Conservation (phyloP, 805 yeast genomes). For the Saccharomyces cerevisiae region DNA sequence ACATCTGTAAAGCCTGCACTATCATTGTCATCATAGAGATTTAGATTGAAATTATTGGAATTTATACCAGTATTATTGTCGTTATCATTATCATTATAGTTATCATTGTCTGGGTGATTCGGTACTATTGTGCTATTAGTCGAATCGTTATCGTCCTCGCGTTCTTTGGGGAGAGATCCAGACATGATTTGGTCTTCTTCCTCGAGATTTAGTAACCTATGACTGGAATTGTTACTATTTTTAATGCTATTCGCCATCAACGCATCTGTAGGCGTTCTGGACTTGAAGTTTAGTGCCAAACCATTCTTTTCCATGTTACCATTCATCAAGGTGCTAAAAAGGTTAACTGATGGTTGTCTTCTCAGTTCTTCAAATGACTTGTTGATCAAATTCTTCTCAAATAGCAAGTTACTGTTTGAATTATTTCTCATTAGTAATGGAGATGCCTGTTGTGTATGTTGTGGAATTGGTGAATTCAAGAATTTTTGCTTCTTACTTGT, state of each 20-base stretch:
- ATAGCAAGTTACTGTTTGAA: constrained; percentile 8
- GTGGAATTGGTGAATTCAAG: constrained; percentile 1
- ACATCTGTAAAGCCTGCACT: neutral
- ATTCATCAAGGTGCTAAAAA: constrained; percentile 14
- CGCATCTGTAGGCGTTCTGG: neutral
- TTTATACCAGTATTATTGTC: neutral
- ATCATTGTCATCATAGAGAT: constrained; percentile 6
- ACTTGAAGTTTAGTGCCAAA: constrained; percentile 18
- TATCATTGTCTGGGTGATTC: neutral
- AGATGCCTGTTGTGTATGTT: neutral
- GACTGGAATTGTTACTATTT: constrained; percentile 6
- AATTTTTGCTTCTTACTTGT: constrained; percentile 1
- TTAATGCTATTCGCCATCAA: constrained; percentile 2
- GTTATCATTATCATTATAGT: constrained; percentile 3
- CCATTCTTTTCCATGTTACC: constrained; percentile 14
- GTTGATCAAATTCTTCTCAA: constrained; percentile 22
- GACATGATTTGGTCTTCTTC: constrained; percentile 29
- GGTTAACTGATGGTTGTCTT: constrained; percentile 11
- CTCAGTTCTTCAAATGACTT: constrained; percentile 26
- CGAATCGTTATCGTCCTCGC: constrained; percentile 2
- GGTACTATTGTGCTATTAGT: neutral
- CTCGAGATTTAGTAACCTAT: constrained; percentile 13
- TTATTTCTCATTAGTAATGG: neutral
- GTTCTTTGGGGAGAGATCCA: constrained; percentile 8
- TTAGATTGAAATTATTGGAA: constrained; percentile 2